Evolutionary conservation across 345 rosid genomes (phyloP).

Genomic region (Corymbia maculata): DNA sequence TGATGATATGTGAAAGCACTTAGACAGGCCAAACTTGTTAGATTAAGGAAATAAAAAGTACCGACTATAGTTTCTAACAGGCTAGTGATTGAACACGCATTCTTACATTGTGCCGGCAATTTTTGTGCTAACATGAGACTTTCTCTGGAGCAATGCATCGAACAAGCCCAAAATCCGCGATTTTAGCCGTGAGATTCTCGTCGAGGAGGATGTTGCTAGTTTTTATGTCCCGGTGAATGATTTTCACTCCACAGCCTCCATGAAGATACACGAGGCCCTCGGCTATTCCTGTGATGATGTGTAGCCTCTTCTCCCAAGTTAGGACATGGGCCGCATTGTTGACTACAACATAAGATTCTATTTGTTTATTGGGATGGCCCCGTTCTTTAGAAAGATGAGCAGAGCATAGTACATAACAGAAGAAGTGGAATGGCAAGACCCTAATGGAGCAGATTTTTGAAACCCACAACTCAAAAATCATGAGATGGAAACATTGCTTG

Average conservation of each 20-base stretch:
- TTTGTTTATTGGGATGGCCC: not conserved
- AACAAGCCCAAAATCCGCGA: constrained; percentile 76
- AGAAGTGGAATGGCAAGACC: not conserved
- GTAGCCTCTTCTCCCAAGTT: constrained; percentile 50
- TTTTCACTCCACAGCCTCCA: constrained; percentile 41
- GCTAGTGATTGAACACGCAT: not conserved
- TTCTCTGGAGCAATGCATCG: constrained; percentile 32
- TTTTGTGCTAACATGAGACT: constrained; percentile 42
- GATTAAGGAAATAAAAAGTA: not conserved
- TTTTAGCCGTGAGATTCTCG: constrained; percentile 49
- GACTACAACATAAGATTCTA: constrained; percentile 11
- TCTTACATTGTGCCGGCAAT: constrained; percentile 82
- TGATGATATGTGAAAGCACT: not conserved
- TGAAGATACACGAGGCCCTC: constrained; percentile 75
- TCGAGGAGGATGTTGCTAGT: constrained; percentile 72
- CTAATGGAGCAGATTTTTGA: not conserved
- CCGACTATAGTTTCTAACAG: not conserved
- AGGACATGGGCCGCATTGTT: constrained; percentile 25
- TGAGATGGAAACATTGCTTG: not conserved
- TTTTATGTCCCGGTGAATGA: constrained; percentile 80
- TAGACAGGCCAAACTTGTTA: not conserved
- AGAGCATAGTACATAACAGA: not conserved
- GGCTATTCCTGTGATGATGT: constrained; percentile 56
- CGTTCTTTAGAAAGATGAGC: not conserved
- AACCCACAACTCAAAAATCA: not conserved